phyloP scores from a whole-genome alignment of 2,329 filamentous ascomycete genomes.

The Hymenoscyphus fraxineus region DNA sequence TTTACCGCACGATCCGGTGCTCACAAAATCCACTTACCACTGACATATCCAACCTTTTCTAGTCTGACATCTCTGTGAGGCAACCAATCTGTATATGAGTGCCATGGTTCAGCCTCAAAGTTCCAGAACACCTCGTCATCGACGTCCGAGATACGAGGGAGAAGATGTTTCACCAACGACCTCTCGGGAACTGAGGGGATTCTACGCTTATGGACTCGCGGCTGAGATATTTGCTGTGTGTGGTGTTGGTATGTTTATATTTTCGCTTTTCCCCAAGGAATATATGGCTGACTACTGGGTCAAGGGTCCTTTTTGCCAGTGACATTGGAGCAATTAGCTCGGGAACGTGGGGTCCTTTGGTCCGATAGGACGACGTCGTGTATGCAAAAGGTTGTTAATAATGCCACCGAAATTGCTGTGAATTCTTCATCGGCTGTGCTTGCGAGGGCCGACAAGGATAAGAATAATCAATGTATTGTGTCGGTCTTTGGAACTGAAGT shows the following conservation, averaged over 20 bases:
- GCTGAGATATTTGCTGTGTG: constrained; percentile 95
- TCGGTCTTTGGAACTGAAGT: constrained; percentile 76
- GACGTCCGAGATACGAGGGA: constrained; percentile 59
- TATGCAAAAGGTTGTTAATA: constrained; percentile 33
- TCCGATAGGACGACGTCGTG: constrained; percentile 74
- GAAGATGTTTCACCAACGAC: constrained; percentile 86
- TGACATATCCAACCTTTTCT: neutral
- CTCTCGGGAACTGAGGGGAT: constrained; percentile 79
- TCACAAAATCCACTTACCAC: neutral
- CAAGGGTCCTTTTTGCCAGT: constrained; percentile 90
- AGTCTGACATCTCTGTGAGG: neutral
- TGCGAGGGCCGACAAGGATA: constrained; percentile 22
- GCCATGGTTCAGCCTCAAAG: neutral
- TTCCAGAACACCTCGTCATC: neutral
- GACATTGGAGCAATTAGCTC: constrained; percentile 83
- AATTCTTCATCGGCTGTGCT: constrained; percentile 18
- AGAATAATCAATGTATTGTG: constrained; percentile 61
- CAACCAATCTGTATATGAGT: neutral
- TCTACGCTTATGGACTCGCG: constrained; percentile 94
- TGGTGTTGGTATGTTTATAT: constrained; percentile 60
- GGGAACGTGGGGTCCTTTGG: constrained; percentile 82
- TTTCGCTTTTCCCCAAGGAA: neutral
- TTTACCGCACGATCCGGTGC: neutral
- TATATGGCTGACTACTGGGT: neutral
- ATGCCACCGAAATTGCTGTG: constrained; percentile 13